These are phyloP conservation scores for Pulicaria dysenterica DNA, from an alignment of 129 eudicot species.

Conservation along the genomic window DNA sequence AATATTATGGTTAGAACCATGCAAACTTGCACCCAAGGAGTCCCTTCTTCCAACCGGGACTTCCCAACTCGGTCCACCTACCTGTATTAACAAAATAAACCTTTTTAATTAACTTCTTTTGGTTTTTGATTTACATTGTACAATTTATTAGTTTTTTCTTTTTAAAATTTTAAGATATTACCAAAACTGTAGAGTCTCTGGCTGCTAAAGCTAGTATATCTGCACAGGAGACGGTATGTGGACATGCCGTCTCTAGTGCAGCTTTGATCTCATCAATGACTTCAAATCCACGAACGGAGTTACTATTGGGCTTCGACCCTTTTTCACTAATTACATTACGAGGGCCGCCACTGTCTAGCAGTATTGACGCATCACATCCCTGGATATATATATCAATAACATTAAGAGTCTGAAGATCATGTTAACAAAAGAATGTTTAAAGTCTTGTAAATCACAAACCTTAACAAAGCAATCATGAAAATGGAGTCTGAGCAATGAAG, in stretches of 20 bases:
- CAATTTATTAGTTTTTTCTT: background rate
- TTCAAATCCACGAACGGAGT: slow-evolving; percentile 85
- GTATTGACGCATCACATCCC: slow-evolving; percentile 92
- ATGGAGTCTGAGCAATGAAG: slow-evolving; percentile 83
- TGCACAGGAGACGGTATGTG: slow-evolving; percentile 84
- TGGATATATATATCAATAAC: slow-evolving; percentile 24
- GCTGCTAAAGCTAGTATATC: slow-evolving; percentile 84
- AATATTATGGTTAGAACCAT: slow-evolving; percentile 77
- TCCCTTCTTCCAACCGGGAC: slow-evolving; percentile 94
- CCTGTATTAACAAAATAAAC: slow-evolving; percentile 35
- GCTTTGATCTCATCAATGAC: slow-evolving; percentile 80
- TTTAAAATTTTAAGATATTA: slow-evolving; percentile 1
- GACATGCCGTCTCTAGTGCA: slow-evolving; percentile 72
- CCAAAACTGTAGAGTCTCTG: slow-evolving; percentile 75
- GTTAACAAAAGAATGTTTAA: background rate
- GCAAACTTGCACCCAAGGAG: slow-evolving; percentile 71
- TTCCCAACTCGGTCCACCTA: slow-evolving; percentile 95
- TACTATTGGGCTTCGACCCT: slow-evolving; percentile 64
- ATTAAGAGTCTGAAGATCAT: background rate
- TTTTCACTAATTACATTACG: slow-evolving; percentile 62
- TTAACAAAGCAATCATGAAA: slow-evolving; percentile 93
- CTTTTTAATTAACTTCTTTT: background rate
- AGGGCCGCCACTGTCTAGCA: slow-evolving; percentile 60
- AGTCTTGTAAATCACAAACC: slow-evolving; percentile 41
- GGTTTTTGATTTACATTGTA: background rate